Base-by-base conservation (phyloP, 1,284 basidiomycete species). In the Ceratobasidium sp. region DNA sequence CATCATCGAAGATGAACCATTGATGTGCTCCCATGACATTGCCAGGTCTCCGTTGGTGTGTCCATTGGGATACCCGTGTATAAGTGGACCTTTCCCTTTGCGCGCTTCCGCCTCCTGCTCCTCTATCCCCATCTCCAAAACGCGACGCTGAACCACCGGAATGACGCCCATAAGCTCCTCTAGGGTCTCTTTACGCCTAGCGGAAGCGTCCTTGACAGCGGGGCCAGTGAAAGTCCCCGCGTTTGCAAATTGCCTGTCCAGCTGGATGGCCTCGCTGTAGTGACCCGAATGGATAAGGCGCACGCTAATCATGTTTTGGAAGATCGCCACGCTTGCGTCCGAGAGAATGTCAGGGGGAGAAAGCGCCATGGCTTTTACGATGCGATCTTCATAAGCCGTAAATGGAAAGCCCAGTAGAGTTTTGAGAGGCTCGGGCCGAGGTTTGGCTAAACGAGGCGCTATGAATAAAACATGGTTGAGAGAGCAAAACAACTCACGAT, bases 271-370 rank as follows among this genome's bases (percentile, higher is more conserved):
- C 44, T 91, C 90, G 0, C 89, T 86, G 81, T 93, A 92, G 79
- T 90, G 88, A 3, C 94, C 94, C 6, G 88, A 88, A 82, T 95
- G 93, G 44, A 96, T 89, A 3, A 95, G 88, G 14, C 94, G 90
- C 10, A 94, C 89, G 77, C 92, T 94, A 44, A 95, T 88, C n/a
- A 96, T 88, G 81, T 96, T 93, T 83, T 95, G 94, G 0, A 96
- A 84, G 14, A 91, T 86, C 1, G 90, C 87, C 27, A 92, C 84
- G 1, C 90, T 89, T 0, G 85, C 79, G 0, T 86, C 78, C 0
- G 89, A 83, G 33, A 92, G 83, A 38, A 86, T 81, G 48, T 86
- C 80, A 0, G 92, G 89, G 3, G 92, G 90, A 20, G 88, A 85
- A 30, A 90, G 85, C 0, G 91, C 91, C 79, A 90, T 90, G 0